A percentile compares a stretch with the other conserved stretches of the same genome.
These are phyloP conservation scores for Globisporangium middletonii DNA, from an alignment of 352 stramenopile species.

Conservation along the genomic window DNA sequence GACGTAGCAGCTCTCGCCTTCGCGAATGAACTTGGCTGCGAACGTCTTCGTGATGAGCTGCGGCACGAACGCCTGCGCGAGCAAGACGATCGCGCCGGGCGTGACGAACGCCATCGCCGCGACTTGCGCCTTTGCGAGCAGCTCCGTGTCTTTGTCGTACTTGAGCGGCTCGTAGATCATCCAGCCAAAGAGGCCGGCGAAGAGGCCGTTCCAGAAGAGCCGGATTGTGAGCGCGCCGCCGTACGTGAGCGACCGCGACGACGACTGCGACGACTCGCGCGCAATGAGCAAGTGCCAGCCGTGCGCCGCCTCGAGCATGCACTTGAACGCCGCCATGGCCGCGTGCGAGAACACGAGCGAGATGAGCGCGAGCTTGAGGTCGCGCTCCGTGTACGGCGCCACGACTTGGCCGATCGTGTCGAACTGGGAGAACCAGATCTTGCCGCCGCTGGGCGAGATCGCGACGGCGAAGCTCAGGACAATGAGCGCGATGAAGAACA, in stretches of 20 bases:
- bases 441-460: conserved; percentile 51
- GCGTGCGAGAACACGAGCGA: conserved; percentile 44
- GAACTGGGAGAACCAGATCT: conserved; percentile 59
- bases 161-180: conserved; percentile 59
- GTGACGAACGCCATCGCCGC: conserved; percentile 32
- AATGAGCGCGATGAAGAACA: conserved; percentile 61
- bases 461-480: conserved; percentile 51
- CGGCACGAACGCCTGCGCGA: conserved; percentile 37
- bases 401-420: conserved; percentile 48
- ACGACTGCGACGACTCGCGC: conserved; percentile 31
- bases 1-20: conserved; percentile 60
- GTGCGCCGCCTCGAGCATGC: conserved; percentile 49
- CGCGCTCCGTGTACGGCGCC: conserved; percentile 36
- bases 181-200: conserved; percentile 45
- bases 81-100: conserved; percentile 34
- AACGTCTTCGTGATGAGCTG: conserved; percentile 45
- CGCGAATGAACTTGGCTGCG: conserved; percentile 61
- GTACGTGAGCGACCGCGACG: conserved; percentile 55
- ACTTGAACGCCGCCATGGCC: conserved; percentile 48
- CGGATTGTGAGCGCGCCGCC: conserved; percentile 47
- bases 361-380: conserved; percentile 62
- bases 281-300: conserved; percentile 52
- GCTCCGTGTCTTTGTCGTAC: conserved; percentile 23
- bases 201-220: conserved; percentile 58
- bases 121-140: conserved; percentile 33